Conservation (phyloP, 768 basidiomycete species). For the Hericium coralloides region DNA sequence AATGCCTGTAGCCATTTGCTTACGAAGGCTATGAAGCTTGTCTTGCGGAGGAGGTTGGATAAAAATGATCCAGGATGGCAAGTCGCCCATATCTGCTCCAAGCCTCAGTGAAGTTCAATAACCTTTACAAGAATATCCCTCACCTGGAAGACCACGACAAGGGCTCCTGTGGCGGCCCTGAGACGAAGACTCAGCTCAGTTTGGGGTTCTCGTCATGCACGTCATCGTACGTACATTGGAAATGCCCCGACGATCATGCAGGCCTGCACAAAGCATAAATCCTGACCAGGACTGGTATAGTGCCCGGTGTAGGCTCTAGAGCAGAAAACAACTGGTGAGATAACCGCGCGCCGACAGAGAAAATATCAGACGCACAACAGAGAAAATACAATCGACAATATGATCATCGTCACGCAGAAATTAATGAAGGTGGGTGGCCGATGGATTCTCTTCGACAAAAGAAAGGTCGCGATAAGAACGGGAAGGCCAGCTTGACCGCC, state of each 20-base stretch:
- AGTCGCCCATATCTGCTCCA: slow-evolving; percentile 27
- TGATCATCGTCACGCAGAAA: slow-evolving; percentile 46
- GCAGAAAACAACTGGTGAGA: no score
- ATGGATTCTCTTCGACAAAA: slow-evolving; percentile 31
- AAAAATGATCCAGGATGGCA: slow-evolving; percentile 18
- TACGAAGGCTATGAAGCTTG: slow-evolving; percentile 19
- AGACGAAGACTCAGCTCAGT: slow-evolving; percentile 1
- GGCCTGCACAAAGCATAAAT: slow-evolving; percentile 41
- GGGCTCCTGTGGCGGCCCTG: slow-evolving; percentile 34
- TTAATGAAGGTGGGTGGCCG: slow-evolving; percentile 48
- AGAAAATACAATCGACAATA: slow-evolving; percentile 44
- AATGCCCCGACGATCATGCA: slow-evolving; percentile 43
- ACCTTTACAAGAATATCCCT: not conserved
- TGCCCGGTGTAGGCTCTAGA: slow-evolving; percentile 25
- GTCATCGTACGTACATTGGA: slow-evolving; percentile 35
- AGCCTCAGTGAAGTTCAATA: not conserved
- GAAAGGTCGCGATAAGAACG: slow-evolving; percentile 36
- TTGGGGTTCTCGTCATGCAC: not conserved
- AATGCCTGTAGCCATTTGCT: not conserved
- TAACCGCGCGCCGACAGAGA: not conserved
- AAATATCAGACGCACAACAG: slow-evolving; percentile 34
- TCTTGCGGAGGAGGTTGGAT: slow-evolving; percentile 19
- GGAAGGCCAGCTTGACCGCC: slow-evolving; percentile 49
- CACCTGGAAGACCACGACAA: slow-evolving; percentile 35
- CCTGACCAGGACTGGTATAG: slow-evolving; percentile 18